A percentile compares a stretch with the other conserved stretches of the same genome.
Conservation (phyloP, 129 eudicot genomes). For the Apium graveolens region DNA sequence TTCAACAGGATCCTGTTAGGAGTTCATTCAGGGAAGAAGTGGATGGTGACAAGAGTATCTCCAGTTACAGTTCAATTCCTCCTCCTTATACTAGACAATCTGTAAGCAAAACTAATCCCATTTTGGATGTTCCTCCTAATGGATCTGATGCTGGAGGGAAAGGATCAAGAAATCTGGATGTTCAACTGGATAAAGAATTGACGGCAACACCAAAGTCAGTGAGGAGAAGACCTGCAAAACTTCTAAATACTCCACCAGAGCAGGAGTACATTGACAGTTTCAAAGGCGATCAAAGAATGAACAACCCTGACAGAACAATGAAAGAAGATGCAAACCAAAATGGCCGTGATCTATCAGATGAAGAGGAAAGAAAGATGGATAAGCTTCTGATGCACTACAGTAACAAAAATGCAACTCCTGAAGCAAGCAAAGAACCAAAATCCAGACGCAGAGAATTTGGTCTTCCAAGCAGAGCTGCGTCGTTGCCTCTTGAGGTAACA, state of each 20-base stretch:
- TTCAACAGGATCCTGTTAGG: background rate
- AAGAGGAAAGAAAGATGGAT: conserved; percentile 47
- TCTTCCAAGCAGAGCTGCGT: conserved; percentile 25
- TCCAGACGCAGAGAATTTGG: conserved; percentile 10
- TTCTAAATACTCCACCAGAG: conserved; percentile 18
- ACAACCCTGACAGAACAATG: conserved; percentile 10
- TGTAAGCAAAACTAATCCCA: conserved; percentile 8
- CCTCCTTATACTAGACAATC: conserved; percentile 59
- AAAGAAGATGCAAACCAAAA: conserved; percentile 17
- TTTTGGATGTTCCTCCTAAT: background rate
- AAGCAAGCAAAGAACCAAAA: conserved; percentile 16
- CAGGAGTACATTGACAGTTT: conserved; percentile 15
- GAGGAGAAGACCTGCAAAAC: conserved; percentile 28
- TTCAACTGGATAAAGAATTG: background rate
- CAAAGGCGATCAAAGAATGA: conserved; percentile 11
- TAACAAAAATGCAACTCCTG: conserved; percentile 22
- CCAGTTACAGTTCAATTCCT: conserved; percentile 33
- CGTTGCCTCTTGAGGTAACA: conserved; percentile 35
- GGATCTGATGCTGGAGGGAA: background rate
- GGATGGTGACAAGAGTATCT: conserved; percentile 15
- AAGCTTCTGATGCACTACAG: conserved; percentile 43
- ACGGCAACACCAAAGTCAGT: conserved; percentile 42
- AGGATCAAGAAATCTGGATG: conserved; percentile 13
- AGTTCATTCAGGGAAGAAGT: conserved; percentile 16
- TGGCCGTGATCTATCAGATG: conserved; percentile 15